Evolutionary conservation across 345 rosid genomes (phyloP).

Genomic region (Sisymbrium irio): DNA sequence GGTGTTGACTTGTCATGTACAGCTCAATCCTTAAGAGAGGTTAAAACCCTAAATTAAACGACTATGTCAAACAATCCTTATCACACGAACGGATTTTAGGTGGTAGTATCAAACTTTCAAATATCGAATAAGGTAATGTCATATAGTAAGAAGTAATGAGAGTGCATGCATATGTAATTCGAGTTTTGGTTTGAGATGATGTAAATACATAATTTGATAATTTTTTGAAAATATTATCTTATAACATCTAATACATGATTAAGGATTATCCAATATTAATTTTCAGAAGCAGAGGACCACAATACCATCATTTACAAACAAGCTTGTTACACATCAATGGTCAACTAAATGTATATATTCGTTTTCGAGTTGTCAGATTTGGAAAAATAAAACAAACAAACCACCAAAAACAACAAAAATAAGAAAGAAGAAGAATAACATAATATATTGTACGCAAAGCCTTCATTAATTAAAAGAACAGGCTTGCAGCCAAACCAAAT

Average conservation of each 20-base stretch:
- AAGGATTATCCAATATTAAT: not conserved
- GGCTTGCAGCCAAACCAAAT: constrained; percentile 28
- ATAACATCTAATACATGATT: not conserved
- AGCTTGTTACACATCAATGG: not conserved
- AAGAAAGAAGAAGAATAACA: not conserved
- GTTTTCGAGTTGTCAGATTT: not conserved
- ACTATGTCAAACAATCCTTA: too few relatives aligned
- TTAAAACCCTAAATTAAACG: too few relatives aligned
- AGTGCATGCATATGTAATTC: too few relatives aligned
- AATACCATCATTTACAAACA: not conserved
- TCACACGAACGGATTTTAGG: too few relatives aligned
- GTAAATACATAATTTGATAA: too few relatives aligned
- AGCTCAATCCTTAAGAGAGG: too few relatives aligned
- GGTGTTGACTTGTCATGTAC: too few relatives aligned
- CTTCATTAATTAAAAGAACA: not conserved
- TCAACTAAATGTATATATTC: not conserved
- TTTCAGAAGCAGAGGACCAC: not conserved
- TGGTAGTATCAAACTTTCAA: too few relatives aligned
- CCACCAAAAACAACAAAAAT: not conserved
- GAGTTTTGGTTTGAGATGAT: too few relatives aligned
- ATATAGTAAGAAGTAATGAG: too few relatives aligned
- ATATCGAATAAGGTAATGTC: too few relatives aligned
- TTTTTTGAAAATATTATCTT: not conserved
- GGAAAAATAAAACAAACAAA: not conserved
- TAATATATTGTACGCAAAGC: not conserved